phyloP scores from a whole-genome alignment of 257 asterid species.

The Thymus quinquecostatus region DNA sequence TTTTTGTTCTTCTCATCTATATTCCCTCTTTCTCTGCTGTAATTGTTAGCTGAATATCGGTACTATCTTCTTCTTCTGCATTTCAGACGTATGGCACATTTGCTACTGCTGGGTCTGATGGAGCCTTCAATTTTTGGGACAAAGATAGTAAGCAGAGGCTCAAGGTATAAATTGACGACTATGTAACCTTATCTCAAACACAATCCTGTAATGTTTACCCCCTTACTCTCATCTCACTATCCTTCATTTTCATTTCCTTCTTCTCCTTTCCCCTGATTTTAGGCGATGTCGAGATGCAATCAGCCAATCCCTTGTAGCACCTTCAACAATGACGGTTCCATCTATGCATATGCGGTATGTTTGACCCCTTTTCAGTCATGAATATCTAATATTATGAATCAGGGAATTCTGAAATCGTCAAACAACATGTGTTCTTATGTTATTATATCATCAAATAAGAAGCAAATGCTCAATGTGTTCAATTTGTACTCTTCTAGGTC shows the following conservation, averaged over 20 bases:
- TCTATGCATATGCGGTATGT: conserved; percentile 81
- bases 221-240: too few species aligned
- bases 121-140: conserved; percentile 93
- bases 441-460: too few species aligned
- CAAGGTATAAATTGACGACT: conserved; percentile 48
- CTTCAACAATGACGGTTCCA: conserved; percentile 87
- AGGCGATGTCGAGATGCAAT: conserved; percentile 80
- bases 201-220: too few species aligned
- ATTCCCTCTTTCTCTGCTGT: neutral
- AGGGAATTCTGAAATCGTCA: too few species aligned
- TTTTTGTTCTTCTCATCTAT: neutral
- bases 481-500: conserved; percentile 39
- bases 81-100: conserved; percentile 77
- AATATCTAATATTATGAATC: too few species aligned
- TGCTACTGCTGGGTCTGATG: conserved; percentile 94
- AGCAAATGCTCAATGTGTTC: too few species aligned
- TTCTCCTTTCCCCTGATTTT: neutral
- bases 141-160: conserved; percentile 92
- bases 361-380: conserved; percentile 8
- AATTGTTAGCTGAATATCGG: too few species aligned
- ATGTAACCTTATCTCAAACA: too few species aligned
- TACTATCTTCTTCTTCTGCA: conserved; percentile 10
- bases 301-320: conserved; percentile 83
- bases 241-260: too few species aligned
- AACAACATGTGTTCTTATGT: too few species aligned